Percentiles rank a stretch among this genome's conserved stretches.
These are phyloP conservation scores for Coleophoma crateriformis DNA, from an alignment of 2,329 filamentous ascomycete species.

Conservation along the genomic window DNA sequence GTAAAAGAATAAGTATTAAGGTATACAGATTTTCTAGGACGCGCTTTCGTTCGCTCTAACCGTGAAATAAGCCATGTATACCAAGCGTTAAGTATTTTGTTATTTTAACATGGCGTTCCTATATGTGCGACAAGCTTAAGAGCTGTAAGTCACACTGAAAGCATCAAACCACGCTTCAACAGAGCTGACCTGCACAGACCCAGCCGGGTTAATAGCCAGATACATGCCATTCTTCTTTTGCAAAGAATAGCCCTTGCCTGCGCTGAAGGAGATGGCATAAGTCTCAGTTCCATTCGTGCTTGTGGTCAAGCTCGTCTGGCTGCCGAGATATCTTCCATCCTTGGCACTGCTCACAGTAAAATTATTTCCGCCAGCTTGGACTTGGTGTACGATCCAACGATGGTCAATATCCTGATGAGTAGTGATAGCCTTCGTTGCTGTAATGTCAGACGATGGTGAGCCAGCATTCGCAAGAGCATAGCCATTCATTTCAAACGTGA, in stretches of 20 bases:
- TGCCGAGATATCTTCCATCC: slow-evolving; percentile 32
- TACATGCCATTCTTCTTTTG: slow-evolving; percentile 18
- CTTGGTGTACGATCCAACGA: slow-evolving; percentile 41
- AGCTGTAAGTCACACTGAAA: slow-evolving; percentile 15
- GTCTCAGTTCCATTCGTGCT: slow-evolving; percentile 7
- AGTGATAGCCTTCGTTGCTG: slow-evolving; percentile 19
- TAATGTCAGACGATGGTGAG: slow-evolving; percentile 16
- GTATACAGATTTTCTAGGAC: too few species aligned
- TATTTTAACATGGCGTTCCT: too few species aligned
- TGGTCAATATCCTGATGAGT: slow-evolving; percentile 36
- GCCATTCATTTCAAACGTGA: slow-evolving; percentile 43
- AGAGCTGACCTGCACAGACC: slow-evolving; percentile 9
- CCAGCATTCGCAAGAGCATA: slow-evolving; percentile 33
- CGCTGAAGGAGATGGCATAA: slow-evolving; percentile 10
- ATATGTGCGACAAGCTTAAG: background rate
- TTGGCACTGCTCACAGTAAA: slow-evolving; percentile 35
- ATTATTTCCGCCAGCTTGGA: slow-evolving; percentile 11
- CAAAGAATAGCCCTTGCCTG: slow-evolving; percentile 12
- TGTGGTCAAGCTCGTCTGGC: slow-evolving; percentile 8
- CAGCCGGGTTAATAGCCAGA: slow-evolving; percentile 9
- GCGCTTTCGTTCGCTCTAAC: too few species aligned
- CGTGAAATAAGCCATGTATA: too few species aligned
- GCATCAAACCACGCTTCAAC: slow-evolving; percentile 8
- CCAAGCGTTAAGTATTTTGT: too few species aligned
- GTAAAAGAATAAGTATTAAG: too few species aligned